phyloP scores from a whole-genome alignment of 352 stramenopile species.

The Pseudoperonospora humuli region DNA sequence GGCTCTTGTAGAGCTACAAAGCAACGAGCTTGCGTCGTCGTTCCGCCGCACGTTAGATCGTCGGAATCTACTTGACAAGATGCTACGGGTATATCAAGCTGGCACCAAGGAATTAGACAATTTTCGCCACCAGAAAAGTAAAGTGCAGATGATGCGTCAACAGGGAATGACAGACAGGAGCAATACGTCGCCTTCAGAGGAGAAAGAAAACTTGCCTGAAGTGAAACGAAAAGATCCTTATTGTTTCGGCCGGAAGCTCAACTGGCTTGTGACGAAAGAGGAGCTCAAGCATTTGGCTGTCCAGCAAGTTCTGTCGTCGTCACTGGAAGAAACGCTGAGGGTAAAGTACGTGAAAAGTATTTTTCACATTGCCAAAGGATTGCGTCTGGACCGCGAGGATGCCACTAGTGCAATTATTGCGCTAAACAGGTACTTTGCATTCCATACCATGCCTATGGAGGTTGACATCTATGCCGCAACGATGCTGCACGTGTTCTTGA shows the following conservation, averaged over 20 bases:
- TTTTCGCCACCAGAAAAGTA: slow-evolving; percentile 39
- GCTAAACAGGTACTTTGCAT: slow-evolving; percentile 73
- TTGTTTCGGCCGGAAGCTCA: slow-evolving; percentile 60
- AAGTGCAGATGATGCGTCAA: slow-evolving; percentile 34
- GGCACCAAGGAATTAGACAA: slow-evolving; percentile 54
- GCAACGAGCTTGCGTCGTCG: slow-evolving; percentile 29
- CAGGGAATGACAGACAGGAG: slow-evolving; percentile 16
- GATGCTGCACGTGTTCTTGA: slow-evolving; percentile 72
- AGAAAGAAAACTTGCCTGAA: slow-evolving; percentile 10
- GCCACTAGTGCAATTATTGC: slow-evolving; percentile 67
- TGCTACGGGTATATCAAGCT: slow-evolving; percentile 49
- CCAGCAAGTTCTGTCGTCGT: slow-evolving; percentile 51
- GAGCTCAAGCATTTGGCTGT: slow-evolving; percentile 49
- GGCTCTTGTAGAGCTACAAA: slow-evolving; percentile 65
- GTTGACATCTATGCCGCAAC: slow-evolving; percentile 58
- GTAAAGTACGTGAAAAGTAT: slow-evolving; percentile 60
- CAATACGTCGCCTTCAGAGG: slow-evolving; percentile 12
- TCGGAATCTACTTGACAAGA: slow-evolving; percentile 38
- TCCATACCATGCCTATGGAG: slow-evolving; percentile 62
- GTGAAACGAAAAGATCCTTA: slow-evolving; percentile 26
- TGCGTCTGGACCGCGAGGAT: slow-evolving; percentile 63
- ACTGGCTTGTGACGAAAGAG: slow-evolving; percentile 64
- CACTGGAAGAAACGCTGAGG: slow-evolving; percentile 58
- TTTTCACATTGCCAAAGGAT: slow-evolving; percentile 47
- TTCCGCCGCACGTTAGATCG: slow-evolving; percentile 57